Percentiles rank a stretch among this genome's conserved stretches.
Evolutionary conservation across 768 basidiomycete species (phyloP).

Genomic region (Antrodiella citrinella): DNA sequence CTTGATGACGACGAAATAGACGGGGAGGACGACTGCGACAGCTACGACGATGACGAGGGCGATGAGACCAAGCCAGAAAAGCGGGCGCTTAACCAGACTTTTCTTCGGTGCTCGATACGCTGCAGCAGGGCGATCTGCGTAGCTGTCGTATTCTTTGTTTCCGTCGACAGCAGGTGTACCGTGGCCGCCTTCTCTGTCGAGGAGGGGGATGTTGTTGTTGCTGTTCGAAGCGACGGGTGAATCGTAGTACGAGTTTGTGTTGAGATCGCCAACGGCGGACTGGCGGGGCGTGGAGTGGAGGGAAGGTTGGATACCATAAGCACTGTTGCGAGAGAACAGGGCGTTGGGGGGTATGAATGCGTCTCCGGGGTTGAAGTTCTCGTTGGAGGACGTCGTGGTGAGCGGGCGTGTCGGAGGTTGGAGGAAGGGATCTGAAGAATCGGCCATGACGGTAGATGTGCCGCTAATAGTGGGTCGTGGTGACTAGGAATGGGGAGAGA

Average conservation of each 20-base stretch:
- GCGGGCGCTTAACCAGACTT: slow-evolving; percentile 11
- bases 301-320: background rate
- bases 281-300: background rate
- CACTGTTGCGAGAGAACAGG: background rate
- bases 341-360: background rate
- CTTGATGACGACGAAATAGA: slow-evolving; percentile 20
- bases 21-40: slow-evolving; percentile 23
- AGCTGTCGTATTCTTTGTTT: background rate
- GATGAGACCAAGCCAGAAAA: slow-evolving; percentile 13
- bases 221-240: background rate
- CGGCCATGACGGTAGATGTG: background rate
- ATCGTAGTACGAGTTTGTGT: background rate
- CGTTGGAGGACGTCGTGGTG: background rate
- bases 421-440: background rate
- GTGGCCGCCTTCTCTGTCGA: background rate
- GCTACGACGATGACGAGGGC: slow-evolving; percentile 15
- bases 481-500: background rate
- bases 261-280: no score
- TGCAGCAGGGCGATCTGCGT: background rate
- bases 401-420: background rate
- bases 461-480: background rate
- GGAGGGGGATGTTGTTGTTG: background rate
- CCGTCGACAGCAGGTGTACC: background rate
- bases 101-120: slow-evolving; percentile 3
- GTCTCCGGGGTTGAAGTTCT: background rate